Evolutionary conservation across 306 rosid genomes (phyloP).

Genomic region (Lotus japonicus): DNA sequence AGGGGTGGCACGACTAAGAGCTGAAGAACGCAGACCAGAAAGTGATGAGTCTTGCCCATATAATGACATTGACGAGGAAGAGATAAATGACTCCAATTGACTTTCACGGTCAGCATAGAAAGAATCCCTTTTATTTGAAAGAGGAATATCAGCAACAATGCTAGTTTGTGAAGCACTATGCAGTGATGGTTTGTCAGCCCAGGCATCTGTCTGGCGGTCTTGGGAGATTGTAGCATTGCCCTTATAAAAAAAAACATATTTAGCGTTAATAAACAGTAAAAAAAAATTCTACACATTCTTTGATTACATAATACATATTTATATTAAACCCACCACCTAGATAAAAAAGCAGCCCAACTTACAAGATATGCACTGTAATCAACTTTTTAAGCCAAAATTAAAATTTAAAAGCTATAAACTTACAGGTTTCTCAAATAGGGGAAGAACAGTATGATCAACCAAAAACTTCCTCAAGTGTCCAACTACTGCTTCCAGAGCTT

Average conservation of each 20-base stretch:
- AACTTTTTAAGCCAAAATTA: neutral
- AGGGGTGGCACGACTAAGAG: slow-evolving; percentile 56
- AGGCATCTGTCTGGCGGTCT: slow-evolving; percentile 59
- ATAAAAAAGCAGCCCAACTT: slow-evolving; percentile 7
- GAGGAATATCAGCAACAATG: slow-evolving; percentile 40
- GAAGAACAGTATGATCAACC: slow-evolving; percentile 94
- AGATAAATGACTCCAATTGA: slow-evolving; percentile 63
- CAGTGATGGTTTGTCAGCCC: slow-evolving; percentile 60
- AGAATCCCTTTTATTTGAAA: slow-evolving; percentile 61
- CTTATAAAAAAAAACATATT: slow-evolving; percentile 30
- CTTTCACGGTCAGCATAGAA: slow-evolving; percentile 60
- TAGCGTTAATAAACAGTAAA: slow-evolving; percentile 5
- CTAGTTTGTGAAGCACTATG: slow-evolving; percentile 59
- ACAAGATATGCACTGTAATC: neutral
- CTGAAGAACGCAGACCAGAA: slow-evolving; percentile 70
- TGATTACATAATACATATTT: too few relatives aligned
- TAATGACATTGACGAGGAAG: slow-evolving; percentile 58
- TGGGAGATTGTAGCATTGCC: slow-evolving; percentile 51
- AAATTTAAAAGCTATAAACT: slow-evolving; percentile 26
- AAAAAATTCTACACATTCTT: neutral
- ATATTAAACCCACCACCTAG: neutral
- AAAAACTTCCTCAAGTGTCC: slow-evolving; percentile 90
- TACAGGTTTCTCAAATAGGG: slow-evolving; percentile 90
- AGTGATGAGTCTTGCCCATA: slow-evolving; percentile 66
- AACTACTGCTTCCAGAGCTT: slow-evolving; percentile 80